Evolutionary conservation across 208 protist genomes (phyloP), one percentile per base, ranked within the genome.

Genomic region (Entamoeba moshkovskii): DNA sequence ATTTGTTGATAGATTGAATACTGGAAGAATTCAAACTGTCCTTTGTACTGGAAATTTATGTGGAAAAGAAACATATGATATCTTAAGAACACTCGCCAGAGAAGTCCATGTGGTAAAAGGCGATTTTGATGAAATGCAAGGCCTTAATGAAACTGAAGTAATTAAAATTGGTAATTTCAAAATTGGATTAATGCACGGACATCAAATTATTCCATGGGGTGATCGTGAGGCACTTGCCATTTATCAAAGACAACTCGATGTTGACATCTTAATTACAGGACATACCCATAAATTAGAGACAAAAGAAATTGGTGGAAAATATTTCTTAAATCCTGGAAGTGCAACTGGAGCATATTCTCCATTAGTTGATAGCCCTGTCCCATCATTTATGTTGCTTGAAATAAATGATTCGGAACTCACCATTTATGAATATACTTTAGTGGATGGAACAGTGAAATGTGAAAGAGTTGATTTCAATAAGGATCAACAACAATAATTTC

Each of bases 281-380:
- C 97, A 97, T 44, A 99, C 98, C 11, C 98, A 99, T 94, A 94
- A 97, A 45, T 96, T 97, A 22, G 96, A 97, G 85, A 96, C 97
- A 25, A 98, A 96, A 73, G 97, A 98, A 95, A 97, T 97, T 93
- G 98, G 99, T 93, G 97, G 97, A n/a, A 97, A 97, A 93, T 96
- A 99, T 47, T 99, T 99, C 93, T 95, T 99, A 29, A 99, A 99
- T 94, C 99, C 99, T 15, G 99, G 99, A 45, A 99, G 98, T 49
- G 98, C 98, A n/a, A 99, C 98, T 11, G 99, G 99, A 22, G 97
- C 98, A 3, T 98, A 97, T 45, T 93, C 73, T 44, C 46, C 92
- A n/a, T 33, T 59, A 13, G 66, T 52, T 8, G 8, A 8, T 8
- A 59, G 52, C 25, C 11, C 29, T n/a, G 3, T n/a, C 47, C 92